Conservation (phyloP, 108 stramenopile species). For the Nitzschia putrida region DNA sequence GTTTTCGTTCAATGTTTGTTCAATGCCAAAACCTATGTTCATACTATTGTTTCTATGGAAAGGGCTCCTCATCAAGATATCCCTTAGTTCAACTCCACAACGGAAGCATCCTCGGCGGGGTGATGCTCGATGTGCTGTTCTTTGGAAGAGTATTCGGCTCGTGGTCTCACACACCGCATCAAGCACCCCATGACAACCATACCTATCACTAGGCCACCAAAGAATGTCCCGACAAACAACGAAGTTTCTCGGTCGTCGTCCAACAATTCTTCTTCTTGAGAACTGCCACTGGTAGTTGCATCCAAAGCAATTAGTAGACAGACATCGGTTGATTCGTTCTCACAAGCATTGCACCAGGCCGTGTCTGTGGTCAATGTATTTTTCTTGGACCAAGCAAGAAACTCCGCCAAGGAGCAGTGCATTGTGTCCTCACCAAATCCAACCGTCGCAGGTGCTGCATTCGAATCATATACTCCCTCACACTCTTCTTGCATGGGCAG, state of each 20-base stretch:
- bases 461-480: neutral
- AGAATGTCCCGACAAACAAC: conserved; percentile 19
- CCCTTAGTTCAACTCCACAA: too few relatives aligned
- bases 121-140: too few relatives aligned
- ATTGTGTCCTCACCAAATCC: neutral
- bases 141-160: too few relatives aligned
- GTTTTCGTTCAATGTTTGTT: too few relatives aligned
- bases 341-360: conserved; percentile 49
- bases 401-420: conserved; percentile 24
- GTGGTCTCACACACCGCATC: too few relatives aligned
- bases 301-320: conserved; percentile 16
- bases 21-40: too few relatives aligned
- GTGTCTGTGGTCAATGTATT: conserved; percentile 15
- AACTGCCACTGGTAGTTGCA: neutral
- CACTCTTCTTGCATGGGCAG: conserved; percentile 3
- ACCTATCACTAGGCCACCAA: conserved; percentile 26
- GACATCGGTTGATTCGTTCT: conserved; percentile 37
- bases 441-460: neutral
- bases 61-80: too few relatives aligned
- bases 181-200: conserved; percentile 10
- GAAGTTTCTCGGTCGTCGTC: neutral
- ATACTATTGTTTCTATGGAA: too few relatives aligned
- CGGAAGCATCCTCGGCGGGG: too few relatives aligned
- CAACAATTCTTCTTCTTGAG: neutral
- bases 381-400: conserved; percentile 16